Percentiles rank a stretch among this genome's conserved stretches.
These are phyloP conservation scores for Xenoacremonium recifei DNA, from an alignment of 2,329 filamentous ascomycete species.

Conservation along the genomic window DNA sequence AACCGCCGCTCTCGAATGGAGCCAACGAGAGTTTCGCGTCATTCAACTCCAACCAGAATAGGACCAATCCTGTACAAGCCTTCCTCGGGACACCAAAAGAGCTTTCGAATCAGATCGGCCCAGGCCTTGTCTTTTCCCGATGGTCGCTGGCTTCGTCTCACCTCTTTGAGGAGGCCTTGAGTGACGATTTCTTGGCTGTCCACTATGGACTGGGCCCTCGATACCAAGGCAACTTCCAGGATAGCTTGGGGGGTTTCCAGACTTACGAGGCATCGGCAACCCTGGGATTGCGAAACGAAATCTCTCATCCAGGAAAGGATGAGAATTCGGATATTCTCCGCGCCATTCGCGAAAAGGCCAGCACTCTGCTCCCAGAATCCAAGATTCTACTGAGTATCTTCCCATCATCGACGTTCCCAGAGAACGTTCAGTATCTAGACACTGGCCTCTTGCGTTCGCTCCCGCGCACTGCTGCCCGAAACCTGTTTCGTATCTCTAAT, in stretches of 20 bases:
- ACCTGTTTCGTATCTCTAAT: conserved; percentile 39
- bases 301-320: conserved; percentile 84
- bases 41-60: conserved; percentile 57
- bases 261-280: conserved; percentile 93
- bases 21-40: conserved; percentile 69
- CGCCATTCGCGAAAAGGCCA: conserved; percentile 83
- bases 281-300: conserved; percentile 86
- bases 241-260: conserved; percentile 91
- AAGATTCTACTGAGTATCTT: conserved; percentile 82
- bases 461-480: conserved; percentile 70
- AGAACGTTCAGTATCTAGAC: conserved; percentile 77
- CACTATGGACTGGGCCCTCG: conserved; percentile 86
- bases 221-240: conserved; percentile 95
- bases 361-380: conserved; percentile 75
- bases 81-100: conserved; percentile 93
- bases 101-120: conserved; percentile 72
- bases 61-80: conserved; percentile 74
- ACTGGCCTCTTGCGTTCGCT: conserved; percentile 73
- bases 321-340: conserved; percentile 88
- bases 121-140: conserved; percentile 70
- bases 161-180: conserved; percentile 81
- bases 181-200: conserved; percentile 88
- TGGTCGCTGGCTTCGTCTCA: conserved; percentile 92
- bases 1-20: conserved; percentile 62
- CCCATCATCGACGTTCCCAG: conserved; percentile 75